Evolutionary conservation across 2,329 filamentous ascomycete species (phyloP).

Genomic region (Zasmidium citrigriseum): DNA sequence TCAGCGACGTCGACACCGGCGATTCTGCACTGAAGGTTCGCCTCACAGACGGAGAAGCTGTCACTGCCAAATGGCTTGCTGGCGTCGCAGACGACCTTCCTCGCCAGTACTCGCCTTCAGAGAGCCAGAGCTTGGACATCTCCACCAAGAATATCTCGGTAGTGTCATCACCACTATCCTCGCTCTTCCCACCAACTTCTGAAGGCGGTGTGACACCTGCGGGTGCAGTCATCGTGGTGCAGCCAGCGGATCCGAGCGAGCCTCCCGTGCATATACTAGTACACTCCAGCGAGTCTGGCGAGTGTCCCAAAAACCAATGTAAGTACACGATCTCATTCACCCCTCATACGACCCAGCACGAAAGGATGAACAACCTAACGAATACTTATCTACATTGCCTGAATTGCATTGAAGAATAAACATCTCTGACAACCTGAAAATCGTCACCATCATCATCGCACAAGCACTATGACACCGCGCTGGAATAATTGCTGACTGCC

Average conservation of each 20-base stretch:
- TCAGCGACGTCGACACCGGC: conserved; percentile 44
- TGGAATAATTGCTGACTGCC: conserved; percentile 25
- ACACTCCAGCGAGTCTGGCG: conserved; percentile 88
- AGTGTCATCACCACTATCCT: conserved; percentile 64
- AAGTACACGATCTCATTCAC: conserved; percentile 53
- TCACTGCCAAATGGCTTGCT: conserved; percentile 34
- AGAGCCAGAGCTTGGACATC: background rate
- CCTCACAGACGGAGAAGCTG: conserved; percentile 32
- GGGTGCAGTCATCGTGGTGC: conserved; percentile 69
- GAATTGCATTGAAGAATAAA: conserved; percentile 84
- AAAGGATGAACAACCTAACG: conserved; percentile 77
- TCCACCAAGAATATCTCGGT: conserved; percentile 57
- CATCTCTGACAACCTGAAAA: conserved; percentile 89
- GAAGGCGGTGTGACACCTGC: conserved; percentile 78
- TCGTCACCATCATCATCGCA: conserved; percentile 26
- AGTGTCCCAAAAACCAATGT: conserved; percentile 89
- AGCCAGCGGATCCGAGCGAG: conserved; percentile 41
- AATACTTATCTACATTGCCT: conserved; percentile 99
- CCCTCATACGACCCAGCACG: conserved; percentile 34
- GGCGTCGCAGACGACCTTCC: conserved; percentile 31
- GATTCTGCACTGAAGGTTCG: conserved; percentile 20
- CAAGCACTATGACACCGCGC: conserved; percentile 23
- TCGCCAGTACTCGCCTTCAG: background rate
- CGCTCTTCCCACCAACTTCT: conserved; percentile 68
- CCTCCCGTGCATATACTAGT: conserved; percentile 64